Base-by-base conservation (phyloP, 768 basidiomycete species). In the Galerina sulciceps region DNA sequence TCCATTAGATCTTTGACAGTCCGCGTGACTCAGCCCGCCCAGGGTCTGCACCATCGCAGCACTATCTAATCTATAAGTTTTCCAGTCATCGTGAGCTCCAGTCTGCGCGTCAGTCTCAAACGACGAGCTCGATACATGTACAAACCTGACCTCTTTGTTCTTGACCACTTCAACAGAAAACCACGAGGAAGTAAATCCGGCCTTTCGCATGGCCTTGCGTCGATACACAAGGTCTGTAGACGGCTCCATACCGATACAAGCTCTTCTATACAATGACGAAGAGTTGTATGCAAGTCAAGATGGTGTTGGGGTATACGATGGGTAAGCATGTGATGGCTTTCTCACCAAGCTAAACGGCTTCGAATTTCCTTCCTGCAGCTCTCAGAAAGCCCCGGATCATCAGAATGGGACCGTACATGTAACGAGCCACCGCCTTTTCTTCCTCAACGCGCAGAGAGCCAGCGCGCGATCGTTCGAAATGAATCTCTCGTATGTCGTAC, bases 291-390 rank as follows among this genome's bases (percentile, higher is more conserved):
- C 85, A 6, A 84, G 81, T 44, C 93, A 94, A 68, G 90, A 93
- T 44, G 77, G 76, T 50, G 88, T 98, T 5, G 96, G 96, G 1
- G 87, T 99, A 55, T 99, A 99, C 67, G 89, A 95, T 64, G 94
- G 93, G 95, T 96, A 71, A 61, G 88, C 75, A 26, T 60, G 44
- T 60, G 58, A 58, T 26, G 22, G 47, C 20, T 26, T 11, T 46
- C 38, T 42, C 44, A 53, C 57, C 49, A 26, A 40, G 65, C 53
- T 52, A 49, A 44, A 58, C 52, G 22, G 54, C 44, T 58, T 52
- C 57, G 45, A 47, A 42, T 52, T 67, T 59, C 62, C 69, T 71
- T 73, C 70, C 69, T 71, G 65, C 49, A 97, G 94, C 53, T 80
- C 81, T 56, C 89, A 93, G 80, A 96, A 96, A 75, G 81, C 92